Evolutionary conservation across 441 rosid genomes (phyloP), one percentile per base, ranked within the genome.

Genomic region (Geranium incanum): DNA sequence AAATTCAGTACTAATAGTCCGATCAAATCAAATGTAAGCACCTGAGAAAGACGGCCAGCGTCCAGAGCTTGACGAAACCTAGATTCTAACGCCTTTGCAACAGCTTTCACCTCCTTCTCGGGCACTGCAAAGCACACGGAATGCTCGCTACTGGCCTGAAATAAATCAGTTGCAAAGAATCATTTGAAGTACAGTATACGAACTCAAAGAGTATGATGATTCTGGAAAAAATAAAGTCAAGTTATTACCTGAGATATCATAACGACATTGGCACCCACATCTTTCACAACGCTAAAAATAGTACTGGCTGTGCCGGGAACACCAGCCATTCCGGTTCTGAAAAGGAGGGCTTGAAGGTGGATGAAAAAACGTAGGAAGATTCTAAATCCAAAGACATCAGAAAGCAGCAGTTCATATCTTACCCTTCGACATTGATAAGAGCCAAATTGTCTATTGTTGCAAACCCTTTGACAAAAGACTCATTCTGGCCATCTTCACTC

Each of bases 301-400:
- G 86, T 89, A 81, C 86, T 87, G 70, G 97, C 89, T 59, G 99
- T 94, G 74, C 99, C 97, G 48, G 99, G 99, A 84, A 94, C 93
- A 76, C 99, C 99, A 84, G 96, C 99, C 99, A 94, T 88, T 81
- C 99, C 97, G 78, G 99, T 94, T 79, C 99, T 95, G 43, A 18
- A 50, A 64, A 23, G 68, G n/a, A 8, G 33, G 15, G 76, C 72
- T 75, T 73, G 43, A 73, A 71, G 36, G 71, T 59, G 50, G 71
- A 71, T 3, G 12, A 28, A 74, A 38, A 72, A 43, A 45, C 48
- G 21, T 8, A 28, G 6, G 0, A 70, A 50, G 59, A 63, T 33
- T 8, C 21, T 50, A 55, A 28, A 70, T 57, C 52, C 71, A 77
- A 50, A 62, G 28, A 55, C 36, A 60, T 18, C 5, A 18, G 36